Base-by-base conservation (phyloP, 2,329 filamentous ascomycete genomes). In the Monosporascus sp. region DNA sequence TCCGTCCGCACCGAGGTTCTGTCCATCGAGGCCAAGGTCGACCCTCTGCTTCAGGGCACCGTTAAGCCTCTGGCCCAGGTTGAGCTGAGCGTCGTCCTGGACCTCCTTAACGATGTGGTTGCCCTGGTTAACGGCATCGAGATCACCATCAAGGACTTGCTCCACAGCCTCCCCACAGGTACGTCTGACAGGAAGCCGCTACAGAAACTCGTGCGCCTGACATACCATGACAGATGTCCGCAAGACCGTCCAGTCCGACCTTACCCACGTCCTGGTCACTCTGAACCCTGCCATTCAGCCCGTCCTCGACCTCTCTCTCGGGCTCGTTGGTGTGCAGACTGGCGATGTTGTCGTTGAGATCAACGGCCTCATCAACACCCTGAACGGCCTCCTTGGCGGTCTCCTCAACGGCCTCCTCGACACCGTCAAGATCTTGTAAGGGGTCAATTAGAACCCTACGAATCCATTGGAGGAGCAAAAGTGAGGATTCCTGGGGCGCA, bases 181-280 rank as follows among this genome's bases (percentile, higher is more conserved):
- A 55, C 49, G 64, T 60, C 27, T 3, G 1, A 8, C 5, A 27
- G n/a, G 2, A 34, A 26, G 4, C 7, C 1, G 1, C 27, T 3
- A 26, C 26, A 24, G 3, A 14, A 4, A 7, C 5, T 14, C 14
- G 2, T 17, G n/a, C 56, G 53, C 17, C 54, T 54, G 61, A 64
- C 51, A 50, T 8, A 5, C 31, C 4, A 14, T 26, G 7, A 31
- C n/a, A 66, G 65, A 64, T 53, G 59, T 61, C 52, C 48, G 64
- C 3, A 49, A 51, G 44, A 43, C 56, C 22, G 36, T 66, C 55
- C 57, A 64, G 59, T 59, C 62, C 19, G 64, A 68, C 56, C 58
- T 69, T 20, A 59, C 63, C 52, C 56, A 56, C 52, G 61, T 64
- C 49, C 54, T 67, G 27, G 46, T 53, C 24, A 54, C 58, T 40